These are phyloP conservation scores for Colletotrichum karsti DNA, from an alignment of 2,329 filamentous ascomycete genomes.

Conservation along the genomic window DNA sequence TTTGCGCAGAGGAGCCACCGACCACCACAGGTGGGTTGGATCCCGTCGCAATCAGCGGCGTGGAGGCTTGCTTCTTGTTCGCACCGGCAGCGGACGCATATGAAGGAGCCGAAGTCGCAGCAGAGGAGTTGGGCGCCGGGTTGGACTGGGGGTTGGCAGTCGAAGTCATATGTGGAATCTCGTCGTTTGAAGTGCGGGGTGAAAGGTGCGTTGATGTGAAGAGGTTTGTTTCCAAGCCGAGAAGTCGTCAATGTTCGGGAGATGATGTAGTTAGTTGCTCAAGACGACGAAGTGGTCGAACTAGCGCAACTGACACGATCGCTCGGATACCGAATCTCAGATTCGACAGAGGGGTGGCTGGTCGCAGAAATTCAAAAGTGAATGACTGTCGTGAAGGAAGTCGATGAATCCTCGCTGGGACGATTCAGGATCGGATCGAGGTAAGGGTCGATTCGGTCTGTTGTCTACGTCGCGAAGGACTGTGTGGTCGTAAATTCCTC, in stretches of 20 bases:
- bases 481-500: conserved; percentile 20
- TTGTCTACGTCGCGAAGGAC: conserved; percentile 11
- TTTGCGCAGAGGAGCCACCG: conserved; percentile 59
- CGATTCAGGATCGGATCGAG: not conserved
- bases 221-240: not conserved
- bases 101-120: conserved; percentile 66
- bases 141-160: conserved; percentile 63
- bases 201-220: conserved; percentile 15
- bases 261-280: conserved; percentile 27
- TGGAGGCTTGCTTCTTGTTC: conserved; percentile 69
- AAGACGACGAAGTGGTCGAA: conserved; percentile 22
- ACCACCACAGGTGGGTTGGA: conserved; percentile 64
- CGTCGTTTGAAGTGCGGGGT: conserved; percentile 28
- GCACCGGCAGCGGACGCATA: conserved; percentile 74
- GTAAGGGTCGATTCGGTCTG: conserved; percentile 12
- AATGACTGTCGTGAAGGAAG: conserved; percentile 21
- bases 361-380: conserved; percentile 27
- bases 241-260: conserved; percentile 4
- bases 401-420: conserved; percentile 3
- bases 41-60: conserved; percentile 68
- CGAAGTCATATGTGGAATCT: conserved; percentile 66
- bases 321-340: conserved; percentile 39
- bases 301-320: conserved; percentile 19
- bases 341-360: conserved; percentile 32
- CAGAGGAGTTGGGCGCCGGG: conserved; percentile 64